These are phyloP conservation scores for Cryptococcus sp. DNA, from an alignment of 1,284 basidiomycete species.

Conservation along the genomic window DNA sequence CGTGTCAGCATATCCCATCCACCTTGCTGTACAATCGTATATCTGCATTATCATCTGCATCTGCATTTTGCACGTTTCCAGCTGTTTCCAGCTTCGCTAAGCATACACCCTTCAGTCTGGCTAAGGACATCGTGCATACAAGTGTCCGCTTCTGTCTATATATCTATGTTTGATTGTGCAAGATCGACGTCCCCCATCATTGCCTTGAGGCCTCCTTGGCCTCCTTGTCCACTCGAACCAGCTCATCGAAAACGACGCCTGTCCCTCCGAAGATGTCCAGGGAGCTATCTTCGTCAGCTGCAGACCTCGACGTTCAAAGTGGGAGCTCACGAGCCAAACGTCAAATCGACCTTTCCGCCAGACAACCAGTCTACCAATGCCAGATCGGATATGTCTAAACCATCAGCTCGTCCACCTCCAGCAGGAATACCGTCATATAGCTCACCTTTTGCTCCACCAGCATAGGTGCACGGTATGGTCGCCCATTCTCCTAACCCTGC, in stretches of 20 bases:
- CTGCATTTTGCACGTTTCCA: too few relatives aligned
- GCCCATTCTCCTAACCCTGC: constrained; percentile 88
- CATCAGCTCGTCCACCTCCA: not conserved
- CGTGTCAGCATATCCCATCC: too few relatives aligned
- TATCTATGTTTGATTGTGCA: too few relatives aligned
- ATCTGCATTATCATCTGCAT: too few relatives aligned
- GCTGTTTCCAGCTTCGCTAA: too few relatives aligned
- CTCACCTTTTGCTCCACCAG: constrained; percentile 86
- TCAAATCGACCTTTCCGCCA: constrained; percentile 82
- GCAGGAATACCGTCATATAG: not conserved
- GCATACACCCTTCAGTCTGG: too few relatives aligned
- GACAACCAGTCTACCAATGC: constrained; percentile 76
- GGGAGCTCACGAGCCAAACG: constrained; percentile 75
- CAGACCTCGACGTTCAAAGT: not conserved
- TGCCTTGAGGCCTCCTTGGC: constrained; percentile 5
- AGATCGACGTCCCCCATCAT: too few relatives aligned
- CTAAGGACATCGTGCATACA: too few relatives aligned
- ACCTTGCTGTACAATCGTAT: too few relatives aligned
- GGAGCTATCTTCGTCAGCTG: not conserved
- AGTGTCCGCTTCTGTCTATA: too few relatives aligned
- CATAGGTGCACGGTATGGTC: constrained; percentile 88
- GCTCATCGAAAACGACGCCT: constrained; percentile 3
- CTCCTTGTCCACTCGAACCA: constrained; percentile 2
- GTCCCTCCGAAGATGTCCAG: constrained; percentile 7
- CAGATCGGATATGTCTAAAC: constrained; percentile 72